Base-by-base conservation (phyloP, 2,329 filamentous ascomycete genomes). In the Fonsecaea monophora region DNA sequence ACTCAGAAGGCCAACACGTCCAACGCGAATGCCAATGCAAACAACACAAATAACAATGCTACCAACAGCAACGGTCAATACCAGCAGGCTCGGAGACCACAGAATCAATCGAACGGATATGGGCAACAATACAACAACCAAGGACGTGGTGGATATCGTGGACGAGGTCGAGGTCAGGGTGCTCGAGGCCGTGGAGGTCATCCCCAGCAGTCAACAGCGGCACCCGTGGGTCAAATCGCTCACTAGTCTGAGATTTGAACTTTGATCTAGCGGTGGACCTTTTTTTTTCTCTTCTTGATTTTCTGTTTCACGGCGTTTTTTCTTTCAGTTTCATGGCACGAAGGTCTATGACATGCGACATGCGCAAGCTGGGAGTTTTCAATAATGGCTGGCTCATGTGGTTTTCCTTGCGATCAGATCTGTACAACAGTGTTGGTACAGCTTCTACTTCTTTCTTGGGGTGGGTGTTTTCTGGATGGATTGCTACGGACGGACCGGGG, bases 151-250 rank as follows among this genome's bases (percentile, higher is more conserved):
- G 79, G 80, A 54, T 76, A 77, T 53, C 80, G 80, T 67, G 79
- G 80, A 64, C 79, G 80, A 42, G 77, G 78, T 38, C 79, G 80
- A 64, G 79, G 81, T 53, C 79, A 81, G 66, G 81, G 80, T 38
- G 76, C 76, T 67, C 78, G 76, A 59, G 73, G 77, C 15, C 68
- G 72, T 32, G 64, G 70, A 18, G 68, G 69, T 62, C 60, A 67
- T 55, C 48, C 62, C 37, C 68, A 68, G 5, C 68, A 69, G 53
- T 30, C 30, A 34, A 21, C 64, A 32, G 42, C 68, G 21, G 42
- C 61, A 53, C 55, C 65, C 13, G 55, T 66, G 34, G 62, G 62
- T 59, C 68, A 70, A 64, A 64, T 56, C 53, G 60, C 68, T 64
- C 68, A 68, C 34, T 70, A 70, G 53, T 45, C 55, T 56, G 35